Base-by-base conservation (phyloP, 495 filamentous ascomycete genomes). In the Neurospora tetraspora region DNA sequence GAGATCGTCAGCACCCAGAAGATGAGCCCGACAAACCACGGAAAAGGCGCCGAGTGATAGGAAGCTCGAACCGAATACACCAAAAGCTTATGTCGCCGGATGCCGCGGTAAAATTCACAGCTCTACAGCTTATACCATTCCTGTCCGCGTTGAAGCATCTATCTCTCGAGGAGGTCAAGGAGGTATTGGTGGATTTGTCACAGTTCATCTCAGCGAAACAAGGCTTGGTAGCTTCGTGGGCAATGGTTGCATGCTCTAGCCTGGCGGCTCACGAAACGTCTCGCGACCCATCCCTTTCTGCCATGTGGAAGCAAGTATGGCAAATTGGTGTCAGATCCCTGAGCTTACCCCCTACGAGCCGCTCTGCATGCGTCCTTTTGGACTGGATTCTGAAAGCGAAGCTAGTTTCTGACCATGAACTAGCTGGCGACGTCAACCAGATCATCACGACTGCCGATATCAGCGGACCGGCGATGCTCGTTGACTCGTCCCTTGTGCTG, bases 81-180 rank as follows among this genome's bases (percentile, higher is more conserved):
- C 85, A 88, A 47, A 89, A 90, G 72, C 79, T 89, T n/a, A 82
- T 83, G 39, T 87, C 87, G 1, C 78, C 85, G 37, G 84, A 91
- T 69, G 81, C 86, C 5, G 82, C 85, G 14, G 82, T 83, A 47
- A 89, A 87, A 74, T 76, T 92, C 40, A 91, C 89, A 42, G 91
- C 91, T 42, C 81, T 98, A 34, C 94, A 97, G 74, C 82, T 93
- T n/a, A 76, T 97, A 27, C 88, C 91, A 0, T 96, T 98, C 76
- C 83, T 94, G 37, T 78, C 86, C 36, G 82, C 85, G 43, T 78
- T 81, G 34, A 81, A 76, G 42, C 71, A n/a, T 65, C 72, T 74
- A 65, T 81, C 76, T 37, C 72, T 80, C n/a, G 81, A 82, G 40
- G 83, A 86, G 31, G 75, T 85, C n/a, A 73, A 77, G 2, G 79